A percentile compares a stretch with the other conserved stretches of the same genome.
Conservation (phyloP, 805 yeast species). For the Debaryomyces prosopidis region DNA sequence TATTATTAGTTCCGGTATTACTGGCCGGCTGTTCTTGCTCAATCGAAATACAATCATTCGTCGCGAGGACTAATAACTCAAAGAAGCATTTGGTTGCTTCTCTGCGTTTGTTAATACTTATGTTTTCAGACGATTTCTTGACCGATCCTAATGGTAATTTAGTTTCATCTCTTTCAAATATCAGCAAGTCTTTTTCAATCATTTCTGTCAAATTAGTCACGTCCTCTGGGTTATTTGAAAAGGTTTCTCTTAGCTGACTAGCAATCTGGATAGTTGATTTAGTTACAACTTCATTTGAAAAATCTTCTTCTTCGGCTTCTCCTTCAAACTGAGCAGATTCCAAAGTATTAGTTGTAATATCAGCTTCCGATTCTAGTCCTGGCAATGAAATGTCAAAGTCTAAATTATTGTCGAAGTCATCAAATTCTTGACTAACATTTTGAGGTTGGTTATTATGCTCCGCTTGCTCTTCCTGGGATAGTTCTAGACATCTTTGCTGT, state of each 20-base stretch:
- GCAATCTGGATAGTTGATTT: constrained; percentile 59
- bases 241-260: constrained; percentile 36
- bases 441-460: constrained; percentile 18
- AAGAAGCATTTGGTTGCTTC: constrained; percentile 77
- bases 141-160: constrained; percentile 21
- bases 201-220: constrained; percentile 38
- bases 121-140: constrained; percentile 5
- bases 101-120: constrained; percentile 39
- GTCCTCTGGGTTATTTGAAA: constrained; percentile 18
- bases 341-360: not conserved
- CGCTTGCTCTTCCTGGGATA: constrained; percentile 23
- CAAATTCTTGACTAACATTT: constrained; percentile 22
- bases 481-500: constrained; percentile 27
- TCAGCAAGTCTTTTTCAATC: constrained; percentile 34
- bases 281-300: constrained; percentile 32
- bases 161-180: constrained; percentile 11
- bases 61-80: constrained; percentile 79
- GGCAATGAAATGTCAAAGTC: constrained; percentile 10
- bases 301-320: constrained; percentile 8
- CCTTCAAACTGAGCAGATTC: constrained; percentile 4
- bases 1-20: constrained; percentile 15
- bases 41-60: constrained; percentile 66
- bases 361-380: constrained; percentile 8
- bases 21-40: constrained; percentile 47
- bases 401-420: constrained; percentile 7